Evolutionary conservation across 805 yeast species (phyloP).

Genomic region (Blastobotrys americana): DNA sequence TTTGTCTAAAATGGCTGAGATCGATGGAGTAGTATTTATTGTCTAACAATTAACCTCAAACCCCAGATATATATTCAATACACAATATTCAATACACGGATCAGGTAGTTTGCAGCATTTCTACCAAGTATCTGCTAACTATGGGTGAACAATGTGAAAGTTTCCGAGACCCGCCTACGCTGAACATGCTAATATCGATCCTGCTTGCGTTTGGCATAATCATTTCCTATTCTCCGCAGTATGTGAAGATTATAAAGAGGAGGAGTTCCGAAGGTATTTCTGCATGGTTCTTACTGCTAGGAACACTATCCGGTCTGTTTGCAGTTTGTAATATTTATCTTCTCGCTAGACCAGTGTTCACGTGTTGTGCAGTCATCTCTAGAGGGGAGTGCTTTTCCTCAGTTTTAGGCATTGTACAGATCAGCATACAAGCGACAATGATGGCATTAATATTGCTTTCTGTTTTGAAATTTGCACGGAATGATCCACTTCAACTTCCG

Average conservation of each 20-base stretch:
- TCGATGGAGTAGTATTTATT: no score
- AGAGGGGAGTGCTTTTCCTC: conserved; percentile 58
- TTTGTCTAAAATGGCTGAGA: no score
- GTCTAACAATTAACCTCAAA: no score
- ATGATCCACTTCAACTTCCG: conserved; percentile 12
- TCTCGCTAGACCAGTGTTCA: conserved; percentile 51
- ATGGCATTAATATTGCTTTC: conserved; percentile 51
- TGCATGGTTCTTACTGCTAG: conserved; percentile 62
- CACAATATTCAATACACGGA: no score
- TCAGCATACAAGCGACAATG: conserved; percentile 53
- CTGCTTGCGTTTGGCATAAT: conserved; percentile 60
- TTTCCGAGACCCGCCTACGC: conserved; percentile 37
- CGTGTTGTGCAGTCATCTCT: conserved; percentile 48
- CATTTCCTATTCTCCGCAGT: conserved; percentile 70
- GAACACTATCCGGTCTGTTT: conserved; percentile 60
- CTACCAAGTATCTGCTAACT: no score
- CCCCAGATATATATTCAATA: no score
- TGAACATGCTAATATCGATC: conserved; percentile 44
- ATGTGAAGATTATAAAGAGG: conserved; percentile 47
- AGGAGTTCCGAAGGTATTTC: conserved; percentile 72
- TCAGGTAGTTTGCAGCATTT: no score
- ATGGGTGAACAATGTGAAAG: background rate
- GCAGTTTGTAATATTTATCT: conserved; percentile 61
- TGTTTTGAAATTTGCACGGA: conserved; percentile 43
- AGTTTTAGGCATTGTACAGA: conserved; percentile 59